Conservation (phyloP, 441 rosid genomes). For the Geranium incanum region DNA sequence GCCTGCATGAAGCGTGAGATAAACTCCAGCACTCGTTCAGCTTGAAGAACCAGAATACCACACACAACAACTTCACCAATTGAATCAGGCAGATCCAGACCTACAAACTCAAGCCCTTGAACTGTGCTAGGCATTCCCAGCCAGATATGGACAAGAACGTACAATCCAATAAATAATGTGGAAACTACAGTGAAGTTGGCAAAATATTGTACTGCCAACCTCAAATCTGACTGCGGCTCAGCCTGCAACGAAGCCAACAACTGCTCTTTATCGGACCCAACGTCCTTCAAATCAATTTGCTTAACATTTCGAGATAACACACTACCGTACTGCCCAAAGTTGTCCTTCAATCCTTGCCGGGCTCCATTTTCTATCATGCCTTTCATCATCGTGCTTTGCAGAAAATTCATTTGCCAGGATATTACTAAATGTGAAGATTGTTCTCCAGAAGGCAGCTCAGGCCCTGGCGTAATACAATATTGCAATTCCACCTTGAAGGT, state of each 20-base stretch:
- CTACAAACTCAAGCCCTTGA: slow-evolving; percentile 88
- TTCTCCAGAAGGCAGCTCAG: slow-evolving; percentile 77
- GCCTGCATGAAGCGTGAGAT: slow-evolving; percentile 85
- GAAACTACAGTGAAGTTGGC: slow-evolving; percentile 76
- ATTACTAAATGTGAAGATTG: slow-evolving; percentile 61
- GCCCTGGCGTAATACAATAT: slow-evolving; percentile 72
- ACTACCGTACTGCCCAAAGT: slow-evolving; percentile 57
- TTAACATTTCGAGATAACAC: slow-evolving; percentile 57
- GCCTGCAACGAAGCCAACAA: slow-evolving; percentile 71
- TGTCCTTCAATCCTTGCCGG: slow-evolving; percentile 72
- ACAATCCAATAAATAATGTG: slow-evolving; percentile 54
- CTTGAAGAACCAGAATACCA: slow-evolving; percentile 75
- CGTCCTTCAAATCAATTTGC: slow-evolving; percentile 73
- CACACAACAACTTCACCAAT: slow-evolving; percentile 80
- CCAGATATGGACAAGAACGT: slow-evolving; percentile 69
- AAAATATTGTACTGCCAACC: slow-evolving; percentile 71
- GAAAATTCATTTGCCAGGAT: slow-evolving; percentile 82
- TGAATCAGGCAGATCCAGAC: slow-evolving; percentile 94
- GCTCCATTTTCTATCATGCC: slow-evolving; percentile 93
- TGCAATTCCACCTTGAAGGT: slow-evolving; percentile 70
- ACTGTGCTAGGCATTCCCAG: slow-evolving; percentile 47
- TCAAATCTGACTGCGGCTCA: slow-evolving; percentile 79
- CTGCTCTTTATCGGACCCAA: slow-evolving; percentile 77
- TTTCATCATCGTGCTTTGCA: slow-evolving; percentile 89
- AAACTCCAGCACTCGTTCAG: slow-evolving; percentile 51